phyloP scores from a whole-genome alignment of 306 rosid species.

The apple (Malus domestica) region ASM211411v1 NC_041796.1:16796001-16796500 shows the following conservation, averaged over 20 bases:
- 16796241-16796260: neutral
- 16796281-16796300: neutral
- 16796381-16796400: neutral
- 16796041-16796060: no score
- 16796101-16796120: no score
- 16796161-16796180: neutral
- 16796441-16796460: no score
- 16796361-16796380: neutral
- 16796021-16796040: no score
- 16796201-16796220: neutral
- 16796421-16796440: no score
- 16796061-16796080: no score
- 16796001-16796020: no score
- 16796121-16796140: no score
- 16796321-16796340: constrained; percentile 14
- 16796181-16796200: no score
- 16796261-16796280: neutral
- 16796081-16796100: no score
- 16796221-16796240: neutral
- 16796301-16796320: neutral
- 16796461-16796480: no score
- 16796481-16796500: no score
- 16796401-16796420: accelerated
- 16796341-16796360: constrained; percentile 17
- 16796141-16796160: neutral